A percentile compares a stretch with the other conserved stretches of the same genome.
phyloP scores from a whole-genome alignment of 2,329 filamentous ascomycete genomes.

The Aspergillus amoenus region DNA sequence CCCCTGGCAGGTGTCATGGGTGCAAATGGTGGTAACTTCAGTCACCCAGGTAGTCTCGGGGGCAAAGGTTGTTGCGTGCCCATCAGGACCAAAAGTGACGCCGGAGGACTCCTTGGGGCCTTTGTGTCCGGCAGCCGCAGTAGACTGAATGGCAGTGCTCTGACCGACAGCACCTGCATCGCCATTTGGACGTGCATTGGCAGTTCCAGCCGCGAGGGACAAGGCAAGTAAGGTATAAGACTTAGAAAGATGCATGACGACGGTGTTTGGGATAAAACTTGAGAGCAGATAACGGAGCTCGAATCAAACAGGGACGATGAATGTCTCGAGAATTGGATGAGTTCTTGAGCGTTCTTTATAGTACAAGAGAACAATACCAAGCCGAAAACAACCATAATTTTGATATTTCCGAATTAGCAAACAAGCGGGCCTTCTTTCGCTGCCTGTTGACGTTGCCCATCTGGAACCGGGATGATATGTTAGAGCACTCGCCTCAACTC shows the following conservation, averaged over 20 bases:
- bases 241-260: slow-evolving; percentile 34
- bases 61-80: neutral
- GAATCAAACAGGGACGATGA: neutral
- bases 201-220: slow-evolving; percentile 21
- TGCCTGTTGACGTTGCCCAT: neutral
- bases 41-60: slow-evolving; percentile 1
- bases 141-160: neutral
- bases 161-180: neutral
- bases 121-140: neutral
- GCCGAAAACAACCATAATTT: neutral
- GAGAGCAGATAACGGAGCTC: neutral
- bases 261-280: neutral
- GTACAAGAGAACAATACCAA: too few species aligned
- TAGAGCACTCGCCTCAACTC: neutral
- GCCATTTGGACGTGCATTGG: slow-evolving; percentile 3
- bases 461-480: slow-evolving; percentile 2
- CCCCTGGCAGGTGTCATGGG: neutral
- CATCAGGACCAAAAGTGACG: neutral
- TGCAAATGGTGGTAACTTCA: neutral
- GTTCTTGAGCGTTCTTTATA: neutral
- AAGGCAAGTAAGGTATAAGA: slow-evolving; percentile 16
- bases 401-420: neutral
- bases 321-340: neutral
- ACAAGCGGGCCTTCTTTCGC: neutral
- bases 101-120: neutral